Evolutionary conservation across 2,329 filamentous ascomycete genomes (phyloP), one percentile per base, ranked within the genome.

Genomic region (Colletotrichum karsti): DNA sequence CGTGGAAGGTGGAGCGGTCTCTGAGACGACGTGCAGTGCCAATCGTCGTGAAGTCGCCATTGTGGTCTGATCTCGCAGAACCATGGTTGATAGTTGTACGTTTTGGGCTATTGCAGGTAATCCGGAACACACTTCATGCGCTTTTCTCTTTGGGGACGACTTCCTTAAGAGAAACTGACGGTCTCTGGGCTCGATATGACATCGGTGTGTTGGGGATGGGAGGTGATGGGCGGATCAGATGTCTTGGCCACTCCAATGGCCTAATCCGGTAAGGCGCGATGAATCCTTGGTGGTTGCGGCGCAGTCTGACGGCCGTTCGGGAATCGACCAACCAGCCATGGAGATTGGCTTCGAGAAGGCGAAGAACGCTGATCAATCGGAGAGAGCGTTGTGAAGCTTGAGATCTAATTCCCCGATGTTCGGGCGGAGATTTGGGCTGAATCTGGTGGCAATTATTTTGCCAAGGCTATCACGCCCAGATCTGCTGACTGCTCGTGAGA

Each of bases 241-340:
- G 69, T 69, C 70, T 71, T 71, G 70, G 69, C 69, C 67, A 69
- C 22, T 22, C 10, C 54, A 63, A 41, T 67, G 37, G 44, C 70
- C 70, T 54, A 61, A 54, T 60, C 7, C 2, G 69, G 70, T 28
- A 42, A 64, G 24, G 64, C 60, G 51, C 20, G 42, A 5, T n/a
- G 46, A 26, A 58, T 64, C 37, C 53, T 58, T 46, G 6, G 7
- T n/a, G 22, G 8, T 20, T 44, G 22, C 33, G 24, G 20, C 37
- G 54, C 54, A 42, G 20, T 13, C 48, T 35, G 24, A 1, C 10
- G 20, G 54, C n/a, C 33, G 15, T 22, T 24, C 10, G 55, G 5
- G 28, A 30, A 50, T 28, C 24, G 28, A 28, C 46, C 12, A 44
- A 37, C 26, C 39, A 46, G 54, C 37, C 54, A n/a, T 35, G 44